Base-by-base conservation (phyloP, 768 basidiomycete species). In the Leucosporidium yakuticum region DNA sequence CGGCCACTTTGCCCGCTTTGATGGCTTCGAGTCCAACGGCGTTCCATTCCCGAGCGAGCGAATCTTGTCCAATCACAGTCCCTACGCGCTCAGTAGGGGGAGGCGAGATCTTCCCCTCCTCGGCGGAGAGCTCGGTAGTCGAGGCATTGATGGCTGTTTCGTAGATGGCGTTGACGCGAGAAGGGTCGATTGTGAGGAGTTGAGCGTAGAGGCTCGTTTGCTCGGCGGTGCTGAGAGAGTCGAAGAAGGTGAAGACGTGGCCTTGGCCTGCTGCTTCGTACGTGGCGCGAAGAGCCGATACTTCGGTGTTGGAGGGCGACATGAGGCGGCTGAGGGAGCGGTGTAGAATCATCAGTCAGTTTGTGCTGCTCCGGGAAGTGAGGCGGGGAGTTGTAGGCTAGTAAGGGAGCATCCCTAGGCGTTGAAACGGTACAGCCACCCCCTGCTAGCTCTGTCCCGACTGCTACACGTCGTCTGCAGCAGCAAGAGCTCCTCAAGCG, bases 141-240 rank as follows among this genome's bases (percentile, higher is more conserved):
- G 82, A 90, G 7, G 85, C 82, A 48, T 82, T 73, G 70, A 91
- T 82, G 25, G 95, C 90, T 73, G 86, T 88, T 53, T 82, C 75
- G 84, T 86, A 94, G 74, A 97, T 85, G 74, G 86, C 84, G 81
- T 97, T 97, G 68, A 98, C 92, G 71, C 93, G 90, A 67, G 88
- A 84, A 73, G 96, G 87, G 78, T 97, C 87, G 77, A 99, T 86
- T 17, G 83, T 79, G 57, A 85, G 82, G 73, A 97, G 86, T 79
- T 97, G 95, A 19, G 79, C 76, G 67, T 83, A 77, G 63, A 98
- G 84, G 14, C 84, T 77, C 12, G 79, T 76, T 74, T 86, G 89
- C 74, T 94, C 87, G 6, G 81, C 62, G 7, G 85, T 79, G 55
- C 85, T 80, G 67, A 98, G 86, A 48, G 82, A 81, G 65, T 86